phyloP scores from a whole-genome alignment of 768 basidiomycete genomes.

The Phylloporus sp. region DNA sequence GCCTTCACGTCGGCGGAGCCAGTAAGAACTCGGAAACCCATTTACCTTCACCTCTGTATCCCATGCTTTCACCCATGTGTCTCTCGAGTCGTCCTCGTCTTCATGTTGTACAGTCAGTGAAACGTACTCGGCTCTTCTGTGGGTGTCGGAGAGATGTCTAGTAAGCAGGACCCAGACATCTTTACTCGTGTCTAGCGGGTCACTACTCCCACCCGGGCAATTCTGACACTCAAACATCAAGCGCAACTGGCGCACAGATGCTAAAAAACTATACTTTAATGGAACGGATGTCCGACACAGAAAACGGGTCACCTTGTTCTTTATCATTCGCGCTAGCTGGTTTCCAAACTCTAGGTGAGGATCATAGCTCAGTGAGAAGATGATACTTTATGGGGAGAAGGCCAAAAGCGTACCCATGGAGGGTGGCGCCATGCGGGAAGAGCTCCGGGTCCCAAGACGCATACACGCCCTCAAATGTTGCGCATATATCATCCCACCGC shows the following conservation, averaged over 20 bases:
- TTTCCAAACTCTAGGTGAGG: constrained; percentile 36
- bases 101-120: constrained; percentile 43
- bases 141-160: constrained; percentile 65
- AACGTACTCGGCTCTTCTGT: constrained; percentile 59
- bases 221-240: constrained; percentile 32
- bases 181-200: constrained; percentile 15
- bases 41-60: constrained; percentile 38
- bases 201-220: background rate
- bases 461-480: constrained; percentile 75
- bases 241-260: constrained; percentile 37
- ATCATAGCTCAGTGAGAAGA: background rate
- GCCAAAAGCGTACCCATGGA: constrained; percentile 66
- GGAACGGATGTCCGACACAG: background rate
- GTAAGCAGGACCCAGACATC: constrained; percentile 82
- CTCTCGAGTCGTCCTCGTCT: constrained; percentile 37
- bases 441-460: constrained; percentile 79
- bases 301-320: constrained; percentile 31
- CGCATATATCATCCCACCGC: constrained; percentile 72
- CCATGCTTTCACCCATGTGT: constrained; percentile 22
- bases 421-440: constrained; percentile 44
- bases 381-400: background rate
- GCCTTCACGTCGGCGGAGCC: background rate
- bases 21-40: background rate
- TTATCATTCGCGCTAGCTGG: constrained; percentile 37
- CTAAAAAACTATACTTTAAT: constrained; percentile 20